Evolutionary conservation across 805 yeast species (phyloP), one percentile per base, ranked within the genome.

Genomic region (Ogataea polymorpha): DNA sequence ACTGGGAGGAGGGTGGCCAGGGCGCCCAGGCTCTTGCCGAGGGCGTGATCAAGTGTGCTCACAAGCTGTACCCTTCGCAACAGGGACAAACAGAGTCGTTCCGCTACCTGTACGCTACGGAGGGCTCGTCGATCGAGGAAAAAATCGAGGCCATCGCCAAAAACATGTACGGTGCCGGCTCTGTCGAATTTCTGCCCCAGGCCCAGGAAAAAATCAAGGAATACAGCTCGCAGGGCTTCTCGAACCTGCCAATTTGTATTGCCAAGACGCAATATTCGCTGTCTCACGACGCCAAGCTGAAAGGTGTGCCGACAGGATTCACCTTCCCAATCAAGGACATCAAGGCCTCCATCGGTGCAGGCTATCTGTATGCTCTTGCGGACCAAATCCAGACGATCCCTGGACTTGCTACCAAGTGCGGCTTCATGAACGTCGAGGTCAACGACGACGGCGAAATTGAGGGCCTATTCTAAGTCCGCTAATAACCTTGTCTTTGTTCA

Each of bases 301-400:
- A 90, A 70, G 96, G 96, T 61, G 96, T 88, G 31, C 99, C 99
- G 51, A 79, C 84, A 15, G 96, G 95, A 7, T 91, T 90, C 72
- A 85, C 80, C 13, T 86, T 91, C 63, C 98, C 99, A 37, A 88
- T 91, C 55, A 79, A 95, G 63, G 99, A 91, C 55, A 86, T 91
- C 49, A 83, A 95, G 66, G 90, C 91, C 29, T 84, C 96, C 26
- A 86, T 87, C 41, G 99, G 99, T 66, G 98, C 97, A 35, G 97
- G 97, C 8, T 91, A 91, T 67, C 74, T 91, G 61, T 93, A 91
- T 60, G 98, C 98, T 2, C 74, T 91, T 55, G 97, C 97, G 13
- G 97, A 95, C 42, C 96, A 91, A 66, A 91, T 91, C 57, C 89
- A 85, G 82, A 91, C 99, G 20, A 90, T 91, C 55, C 99, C 99